A percentile compares a stretch with the other conserved stretches of the same genome.
Conservation (phyloP, 1,284 basidiomycete species). For the Ceratobasidium sp. region DNA sequence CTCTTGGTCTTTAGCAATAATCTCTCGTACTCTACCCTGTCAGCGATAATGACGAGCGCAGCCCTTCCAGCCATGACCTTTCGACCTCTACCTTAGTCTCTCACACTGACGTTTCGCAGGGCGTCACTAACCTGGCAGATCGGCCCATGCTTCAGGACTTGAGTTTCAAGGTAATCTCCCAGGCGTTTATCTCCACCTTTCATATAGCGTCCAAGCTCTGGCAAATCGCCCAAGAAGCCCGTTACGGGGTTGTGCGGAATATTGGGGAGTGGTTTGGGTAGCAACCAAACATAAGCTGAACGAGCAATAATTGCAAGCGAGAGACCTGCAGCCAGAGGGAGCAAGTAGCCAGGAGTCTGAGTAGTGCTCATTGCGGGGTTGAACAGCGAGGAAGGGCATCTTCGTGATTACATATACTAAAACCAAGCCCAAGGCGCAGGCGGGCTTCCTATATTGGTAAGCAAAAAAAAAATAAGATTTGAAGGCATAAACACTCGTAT, state of each 20-base stretch:
- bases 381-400: no score
- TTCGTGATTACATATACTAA: no score
- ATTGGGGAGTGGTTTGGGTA: conserved; percentile 26
- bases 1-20: conserved; percentile 6
- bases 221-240: conserved; percentile 34
- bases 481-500: no score
- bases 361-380: no score
- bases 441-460: no score
- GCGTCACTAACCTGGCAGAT: conserved; percentile 6
- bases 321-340: neutral
- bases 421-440: no score
- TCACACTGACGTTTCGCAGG: no score
- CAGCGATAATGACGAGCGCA: conserved; percentile 26
- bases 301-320: neutral
- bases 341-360: no score
- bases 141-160: conserved; percentile 19
- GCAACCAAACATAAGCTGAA: conserved; percentile 11
- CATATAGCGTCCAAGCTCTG: neutral
- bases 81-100: neutral
- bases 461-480: no score
- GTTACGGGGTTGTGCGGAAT: conserved; percentile 38
- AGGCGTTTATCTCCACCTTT: no score
- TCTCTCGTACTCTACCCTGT: conserved; percentile 29
- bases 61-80: conserved; percentile 20
- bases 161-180: no score